Percentiles rank a stretch among this genome's conserved stretches.
These are phyloP conservation scores for Kwoniella mangroviensis DNA, from an alignment of 768 basidiomycete genomes.

Conservation along the genomic window DNA sequence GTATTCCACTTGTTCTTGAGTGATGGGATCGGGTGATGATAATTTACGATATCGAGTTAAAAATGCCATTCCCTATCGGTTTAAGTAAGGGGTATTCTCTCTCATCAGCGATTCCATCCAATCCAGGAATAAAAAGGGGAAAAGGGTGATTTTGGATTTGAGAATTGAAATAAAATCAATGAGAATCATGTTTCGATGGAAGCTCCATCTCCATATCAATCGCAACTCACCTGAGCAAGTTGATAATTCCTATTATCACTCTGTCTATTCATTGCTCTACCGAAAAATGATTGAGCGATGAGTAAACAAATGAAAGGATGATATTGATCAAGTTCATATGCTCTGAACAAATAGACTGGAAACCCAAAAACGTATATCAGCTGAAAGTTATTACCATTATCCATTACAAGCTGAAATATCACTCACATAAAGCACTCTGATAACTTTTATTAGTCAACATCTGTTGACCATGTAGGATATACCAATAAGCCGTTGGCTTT, in stretches of 20 bases:
- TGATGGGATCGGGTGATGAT: constrained; percentile 54
- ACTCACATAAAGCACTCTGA: constrained; percentile 87
- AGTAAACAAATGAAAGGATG: constrained; percentile 85
- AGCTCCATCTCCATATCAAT: neutral
- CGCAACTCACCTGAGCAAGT: constrained; percentile 67
- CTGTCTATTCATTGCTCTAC: constrained; percentile 89
- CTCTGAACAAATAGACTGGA: constrained; percentile 79
- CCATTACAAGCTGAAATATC: too few species aligned
- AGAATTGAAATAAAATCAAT: neutral
- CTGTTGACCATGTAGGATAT: constrained; percentile 79
- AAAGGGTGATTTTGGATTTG: too few species aligned
- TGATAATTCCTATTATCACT: constrained; percentile 92
- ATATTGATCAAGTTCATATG: constrained; percentile 79
- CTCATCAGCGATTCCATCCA: too few species aligned
- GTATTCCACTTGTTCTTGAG: constrained; percentile 74
- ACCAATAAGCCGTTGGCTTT: constrained; percentile 32
- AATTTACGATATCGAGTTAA: constrained; percentile 77
- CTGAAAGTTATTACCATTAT: neutral
- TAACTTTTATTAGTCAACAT: constrained; percentile 83
- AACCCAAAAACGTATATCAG: neutral
- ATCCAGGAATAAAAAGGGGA: too few species aligned
- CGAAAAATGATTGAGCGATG: constrained; percentile 81
- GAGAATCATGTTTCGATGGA: neutral
- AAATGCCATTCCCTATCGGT: constrained; percentile 75
- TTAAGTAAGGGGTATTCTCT: neutral